phyloP scores from a whole-genome alignment of 306 rosid genomes.

The Oemleria cerasiformis region DNA sequence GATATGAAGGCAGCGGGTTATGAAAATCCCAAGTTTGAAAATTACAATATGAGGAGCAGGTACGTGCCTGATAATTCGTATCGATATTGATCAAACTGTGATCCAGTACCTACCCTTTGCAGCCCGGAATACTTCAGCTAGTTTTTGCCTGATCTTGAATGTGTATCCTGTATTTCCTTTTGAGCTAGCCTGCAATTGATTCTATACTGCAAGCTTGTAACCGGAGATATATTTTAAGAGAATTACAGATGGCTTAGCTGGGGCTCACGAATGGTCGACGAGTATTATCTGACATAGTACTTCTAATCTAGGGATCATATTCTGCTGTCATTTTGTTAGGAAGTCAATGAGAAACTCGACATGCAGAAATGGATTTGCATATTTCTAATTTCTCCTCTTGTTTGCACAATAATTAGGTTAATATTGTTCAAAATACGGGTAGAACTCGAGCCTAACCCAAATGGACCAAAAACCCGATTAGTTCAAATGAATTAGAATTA shows the following conservation, averaged over 20 bases:
- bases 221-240: slow-evolving; percentile 21
- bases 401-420: background rate
- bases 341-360: slow-evolving; percentile 8
- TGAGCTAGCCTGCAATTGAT: slow-evolving; percentile 23
- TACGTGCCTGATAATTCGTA: slow-evolving; percentile 49
- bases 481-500: no score
- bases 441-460: no score
- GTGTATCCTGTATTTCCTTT: slow-evolving; percentile 22
- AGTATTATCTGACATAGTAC: background rate
- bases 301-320: slow-evolving; percentile 9
- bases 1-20: slow-evolving; percentile 53
- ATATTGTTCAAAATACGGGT: no score
- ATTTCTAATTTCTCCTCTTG: background rate
- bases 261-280: background rate
- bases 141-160: slow-evolving; percentile 32
- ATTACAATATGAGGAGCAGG: slow-evolving; percentile 67
- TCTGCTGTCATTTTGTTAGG: background rate
- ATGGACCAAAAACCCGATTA: no score
- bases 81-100: slow-evolving; percentile 39
- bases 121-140: slow-evolving; percentile 14
- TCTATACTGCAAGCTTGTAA: slow-evolving; percentile 21
- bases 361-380: background rate
- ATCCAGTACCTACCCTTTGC: slow-evolving; percentile 26
- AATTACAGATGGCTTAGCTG: slow-evolving; percentile 8
- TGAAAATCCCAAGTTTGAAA: slow-evolving; percentile 54